phyloP scores from a whole-genome alignment of 1,139 yeast genomes.

The Yamadazyma blattariae region DNA sequence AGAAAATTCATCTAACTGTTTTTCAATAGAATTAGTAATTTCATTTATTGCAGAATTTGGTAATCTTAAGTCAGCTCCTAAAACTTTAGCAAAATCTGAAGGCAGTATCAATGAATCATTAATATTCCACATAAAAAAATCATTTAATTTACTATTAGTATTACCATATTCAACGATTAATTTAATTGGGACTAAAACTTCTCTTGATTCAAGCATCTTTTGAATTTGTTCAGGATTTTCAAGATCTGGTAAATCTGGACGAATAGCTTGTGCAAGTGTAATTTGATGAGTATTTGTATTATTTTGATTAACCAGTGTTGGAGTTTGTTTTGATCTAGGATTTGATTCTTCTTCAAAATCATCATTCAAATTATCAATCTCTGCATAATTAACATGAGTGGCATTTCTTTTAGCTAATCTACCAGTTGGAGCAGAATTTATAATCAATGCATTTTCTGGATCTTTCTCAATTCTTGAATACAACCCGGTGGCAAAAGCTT shows the following conservation, averaged over 20 bases:
- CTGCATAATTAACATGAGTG: constrained; percentile 80
- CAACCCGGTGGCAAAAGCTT: constrained; percentile 71
- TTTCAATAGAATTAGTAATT: constrained; percentile 67
- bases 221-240: constrained; percentile 23
- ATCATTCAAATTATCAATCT: constrained; percentile 56
- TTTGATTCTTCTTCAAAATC: constrained; percentile 59
- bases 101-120: constrained; percentile 80
- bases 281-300: constrained; percentile 30
- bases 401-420: constrained; percentile 76
- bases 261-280: constrained; percentile 32
- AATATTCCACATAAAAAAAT: constrained; percentile 87
- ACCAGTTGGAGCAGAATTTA: constrained; percentile 67
- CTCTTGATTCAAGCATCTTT: constrained; percentile 29
- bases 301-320: constrained; percentile 21
- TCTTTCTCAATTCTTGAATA: constrained; percentile 63
- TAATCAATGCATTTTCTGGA: constrained; percentile 58
- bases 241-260: constrained; percentile 27
- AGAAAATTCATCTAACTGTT: constrained; percentile 73
- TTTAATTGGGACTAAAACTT: constrained; percentile 72
- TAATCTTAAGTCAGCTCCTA: constrained; percentile 81
- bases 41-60: constrained; percentile 62
- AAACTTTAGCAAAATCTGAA: constrained; percentile 73
- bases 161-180: constrained; percentile 70
- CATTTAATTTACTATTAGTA: constrained; percentile 60
- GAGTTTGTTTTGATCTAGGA: constrained; percentile 19